A percentile compares a stretch with the other conserved stretches of the same genome.
Conservation (phyloP, 768 basidiomycete genomes). For the Mycena galericulata region DNA sequence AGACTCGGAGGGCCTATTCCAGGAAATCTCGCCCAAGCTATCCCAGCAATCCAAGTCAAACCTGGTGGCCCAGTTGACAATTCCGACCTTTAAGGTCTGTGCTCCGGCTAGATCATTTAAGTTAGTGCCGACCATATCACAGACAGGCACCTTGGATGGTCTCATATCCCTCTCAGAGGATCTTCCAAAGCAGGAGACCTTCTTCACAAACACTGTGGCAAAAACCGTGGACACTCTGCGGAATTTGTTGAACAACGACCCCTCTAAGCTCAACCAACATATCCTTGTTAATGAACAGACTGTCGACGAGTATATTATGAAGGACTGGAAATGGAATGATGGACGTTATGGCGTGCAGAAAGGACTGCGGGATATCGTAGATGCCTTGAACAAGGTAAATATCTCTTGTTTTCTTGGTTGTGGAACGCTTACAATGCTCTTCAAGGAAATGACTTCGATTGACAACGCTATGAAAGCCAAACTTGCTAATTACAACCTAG, state of each 20-base stretch:
- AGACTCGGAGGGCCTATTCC: conserved; percentile 80
- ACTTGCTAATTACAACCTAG: conserved; percentile 90
- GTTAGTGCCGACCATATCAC: conserved; percentile 29
- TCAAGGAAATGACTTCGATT: conserved; percentile 92
- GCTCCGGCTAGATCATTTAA: conserved; percentile 14
- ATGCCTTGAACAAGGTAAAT: conserved; percentile 85
- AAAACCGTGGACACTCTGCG: conserved; percentile 96
- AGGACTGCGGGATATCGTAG: conserved; percentile 86
- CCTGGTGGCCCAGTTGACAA: conserved; percentile 72
- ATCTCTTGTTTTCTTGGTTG: background rate
- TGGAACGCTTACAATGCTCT: conserved; percentile 20
- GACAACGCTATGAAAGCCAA: conserved; percentile 96
- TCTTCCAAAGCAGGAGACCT: conserved; percentile 89
- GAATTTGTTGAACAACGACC: conserved; percentile 90
- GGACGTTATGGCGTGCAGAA: conserved; percentile 89
- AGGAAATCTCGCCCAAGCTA: conserved; percentile 76
- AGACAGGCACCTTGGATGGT: conserved; percentile 95
- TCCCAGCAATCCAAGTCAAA: conserved; percentile 66
- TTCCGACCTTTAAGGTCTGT: conserved; percentile 92
- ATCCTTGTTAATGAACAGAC: conserved; percentile 82
- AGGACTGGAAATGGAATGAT: conserved; percentile 93
- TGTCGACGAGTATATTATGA: conserved; percentile 84
- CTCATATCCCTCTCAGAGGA: conserved; percentile 92
- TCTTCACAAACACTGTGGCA: conserved; percentile 89
- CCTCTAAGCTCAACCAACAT: conserved; percentile 79